These are phyloP conservation scores for Podaxis pistillaris DNA, from an alignment of 768 basidiomycete genomes.

Conservation along the genomic window DNA sequence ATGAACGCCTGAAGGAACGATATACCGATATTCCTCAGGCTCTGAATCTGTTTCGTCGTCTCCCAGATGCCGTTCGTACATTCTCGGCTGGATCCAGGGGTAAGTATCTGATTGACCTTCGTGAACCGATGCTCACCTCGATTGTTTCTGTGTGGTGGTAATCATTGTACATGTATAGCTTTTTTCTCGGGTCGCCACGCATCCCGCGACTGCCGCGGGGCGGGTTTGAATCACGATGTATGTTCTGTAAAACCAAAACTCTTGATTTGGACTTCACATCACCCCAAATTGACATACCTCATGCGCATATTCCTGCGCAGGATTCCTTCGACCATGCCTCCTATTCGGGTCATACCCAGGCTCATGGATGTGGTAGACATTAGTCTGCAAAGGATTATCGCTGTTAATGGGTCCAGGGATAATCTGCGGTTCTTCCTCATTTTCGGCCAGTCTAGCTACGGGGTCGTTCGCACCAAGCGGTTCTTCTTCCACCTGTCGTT, in stretches of 20 bases:
- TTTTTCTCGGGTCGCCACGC: conserved; percentile 1
- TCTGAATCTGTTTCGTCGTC: conserved; percentile 28
- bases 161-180: conserved; percentile 9
- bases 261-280: background rate
- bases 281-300: background rate
- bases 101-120: background rate
- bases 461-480: background rate
- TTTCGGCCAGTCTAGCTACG: background rate
- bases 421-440: conserved; percentile 5
- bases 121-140: conserved; percentile 11
- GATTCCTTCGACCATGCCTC: background rate
- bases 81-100: conserved; percentile 8
- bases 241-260: background rate
- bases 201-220: background rate
- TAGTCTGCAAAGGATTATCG: conserved; percentile 1
- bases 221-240: background rate
- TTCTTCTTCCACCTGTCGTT: background rate
- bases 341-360: conserved; percentile 1
- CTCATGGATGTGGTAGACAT: conserved; percentile 6
- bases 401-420: conserved; percentile 8
- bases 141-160: conserved; percentile 19
- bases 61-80: conserved; percentile 11
- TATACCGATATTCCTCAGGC: conserved; percentile 45
- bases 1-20: conserved; percentile 62
- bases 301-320: background rate